Percentiles rank a stretch among this genome's conserved stretches.
Evolutionary conservation across 129 eudicot species (phyloP).

Genomic region (Mikania micrantha): DNA sequence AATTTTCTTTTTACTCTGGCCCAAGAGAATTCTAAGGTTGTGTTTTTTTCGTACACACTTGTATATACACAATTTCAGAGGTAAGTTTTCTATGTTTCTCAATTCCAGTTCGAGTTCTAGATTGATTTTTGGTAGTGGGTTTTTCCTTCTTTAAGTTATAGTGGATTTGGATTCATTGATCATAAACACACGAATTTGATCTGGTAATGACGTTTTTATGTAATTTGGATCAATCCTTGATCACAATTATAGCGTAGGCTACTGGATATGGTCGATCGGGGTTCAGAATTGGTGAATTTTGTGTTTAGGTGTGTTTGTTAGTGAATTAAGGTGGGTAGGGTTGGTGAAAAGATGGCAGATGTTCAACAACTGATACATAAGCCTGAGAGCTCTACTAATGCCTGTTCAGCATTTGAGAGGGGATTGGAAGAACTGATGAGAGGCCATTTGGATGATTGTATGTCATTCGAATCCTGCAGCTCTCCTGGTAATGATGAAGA

Average conservation of each 20-base stretch:
- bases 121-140: neutral
- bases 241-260: slow-evolving; percentile 1
- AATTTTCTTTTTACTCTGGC: neutral
- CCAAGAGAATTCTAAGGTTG: slow-evolving; percentile 21
- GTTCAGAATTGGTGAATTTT: slow-evolving; percentile 9
- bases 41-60: neutral
- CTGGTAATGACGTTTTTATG: neutral
- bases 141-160: neutral
- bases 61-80: slow-evolving; percentile 20
- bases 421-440: slow-evolving; percentile 82
- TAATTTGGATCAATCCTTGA: slow-evolving; percentile 19
- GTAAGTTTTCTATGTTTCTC: slow-evolving; percentile 21
- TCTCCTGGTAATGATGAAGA: slow-evolving; percentile 52
- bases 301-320: slow-evolving; percentile 19
- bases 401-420: slow-evolving; percentile 57
- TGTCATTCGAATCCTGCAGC: slow-evolving; percentile 78
- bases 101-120: neutral
- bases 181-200: slow-evolving; percentile 1
- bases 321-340: slow-evolving; percentile 28
- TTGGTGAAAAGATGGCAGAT: slow-evolving; percentile 53
- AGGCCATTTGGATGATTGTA: slow-evolving; percentile 76
- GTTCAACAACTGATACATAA: slow-evolving; percentile 57
- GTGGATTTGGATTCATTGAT: slow-evolving; percentile 24
- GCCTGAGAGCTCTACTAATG: slow-evolving; percentile 63
- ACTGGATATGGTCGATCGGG: neutral